These are phyloP conservation scores for Rubroboletus pulcherrimus DNA, from an alignment of 768 basidiomycete species.

Conservation along the genomic window DNA sequence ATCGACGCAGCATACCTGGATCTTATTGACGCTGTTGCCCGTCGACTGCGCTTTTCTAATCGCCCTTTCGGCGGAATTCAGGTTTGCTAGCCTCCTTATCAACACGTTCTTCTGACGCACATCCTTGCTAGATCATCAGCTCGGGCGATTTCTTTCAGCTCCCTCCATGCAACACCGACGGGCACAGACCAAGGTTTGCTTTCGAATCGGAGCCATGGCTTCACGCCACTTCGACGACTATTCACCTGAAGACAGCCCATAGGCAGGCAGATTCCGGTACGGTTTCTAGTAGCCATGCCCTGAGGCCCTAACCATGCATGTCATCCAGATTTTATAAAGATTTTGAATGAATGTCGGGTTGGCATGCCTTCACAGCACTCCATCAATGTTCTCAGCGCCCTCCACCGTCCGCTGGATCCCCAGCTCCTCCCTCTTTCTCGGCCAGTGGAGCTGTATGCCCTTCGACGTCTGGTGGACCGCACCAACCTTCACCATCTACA, in stretches of 20 bases:
- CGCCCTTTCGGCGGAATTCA: neutral
- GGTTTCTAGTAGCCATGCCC: too few relatives aligned
- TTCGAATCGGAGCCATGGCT: neutral
- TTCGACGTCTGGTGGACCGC: neutral
- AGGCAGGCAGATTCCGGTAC: too few relatives aligned
- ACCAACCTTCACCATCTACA: neutral
- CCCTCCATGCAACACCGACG: neutral
- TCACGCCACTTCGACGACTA: neutral
- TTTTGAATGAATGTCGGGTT: too few relatives aligned
- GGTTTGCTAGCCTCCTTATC: neutral
- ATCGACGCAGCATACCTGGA: neutral
- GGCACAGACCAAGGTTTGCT: neutral
- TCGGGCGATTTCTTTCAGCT: neutral
- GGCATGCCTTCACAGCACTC: too few relatives aligned
- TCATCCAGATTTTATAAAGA: too few relatives aligned
- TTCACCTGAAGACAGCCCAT: neutral
- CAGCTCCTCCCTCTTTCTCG: neutral
- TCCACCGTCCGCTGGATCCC: too few relatives aligned
- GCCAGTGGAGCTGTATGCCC: neutral
- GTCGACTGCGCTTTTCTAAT: neutral
- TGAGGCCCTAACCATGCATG: too few relatives aligned
- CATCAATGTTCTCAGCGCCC: too few relatives aligned
- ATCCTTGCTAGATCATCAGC: neutral
- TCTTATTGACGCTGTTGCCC: neutral
- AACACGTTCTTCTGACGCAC: neutral